Evolutionary conservation across 768 basidiomycete genomes (phyloP).

Genomic region (Mycena haematopus): DNA sequence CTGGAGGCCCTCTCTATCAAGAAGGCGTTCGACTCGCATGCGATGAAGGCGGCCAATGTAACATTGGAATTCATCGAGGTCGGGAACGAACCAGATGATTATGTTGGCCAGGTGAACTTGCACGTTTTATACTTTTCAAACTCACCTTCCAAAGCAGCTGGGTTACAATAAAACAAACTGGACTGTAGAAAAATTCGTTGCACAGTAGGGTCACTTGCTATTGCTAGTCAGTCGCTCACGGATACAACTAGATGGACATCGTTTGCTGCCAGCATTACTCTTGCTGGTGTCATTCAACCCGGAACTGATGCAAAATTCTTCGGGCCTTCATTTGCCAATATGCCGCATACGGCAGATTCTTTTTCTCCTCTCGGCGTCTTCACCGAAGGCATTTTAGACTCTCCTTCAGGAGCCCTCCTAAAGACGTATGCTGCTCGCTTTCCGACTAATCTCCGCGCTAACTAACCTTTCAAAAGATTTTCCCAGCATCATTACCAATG

Average conservation of each 20-base stretch:
- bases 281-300: constrained; percentile 13
- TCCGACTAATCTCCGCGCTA: not conserved
- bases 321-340: constrained; percentile 40
- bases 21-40: constrained; percentile 40
- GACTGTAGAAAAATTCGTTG: constrained; percentile 38
- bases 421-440: constrained; percentile 38
- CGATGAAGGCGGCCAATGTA: constrained; percentile 37
- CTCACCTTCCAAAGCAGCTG: constrained; percentile 36
- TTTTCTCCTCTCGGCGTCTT: constrained; percentile 52
- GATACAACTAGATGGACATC: constrained; percentile 40
- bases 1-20: constrained; percentile 41
- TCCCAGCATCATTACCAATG: constrained; percentile 56
- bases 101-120: constrained; percentile 35
- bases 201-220: constrained; percentile 32
- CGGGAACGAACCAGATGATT: constrained; percentile 47
- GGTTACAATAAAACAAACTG: constrained; percentile 34
- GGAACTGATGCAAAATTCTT: constrained; percentile 24
- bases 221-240: not conserved
- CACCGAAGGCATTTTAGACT: constrained; percentile 45
- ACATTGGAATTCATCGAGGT: constrained; percentile 45
- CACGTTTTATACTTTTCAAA: not conserved
- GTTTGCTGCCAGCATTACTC: constrained; percentile 41
- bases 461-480: constrained; percentile 36
- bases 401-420: constrained; percentile 45
- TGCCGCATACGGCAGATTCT: constrained; percentile 35